Base-by-base conservation (phyloP, 2,329 filamentous ascomycete genomes). In the Fusarium equiseti region DNA sequence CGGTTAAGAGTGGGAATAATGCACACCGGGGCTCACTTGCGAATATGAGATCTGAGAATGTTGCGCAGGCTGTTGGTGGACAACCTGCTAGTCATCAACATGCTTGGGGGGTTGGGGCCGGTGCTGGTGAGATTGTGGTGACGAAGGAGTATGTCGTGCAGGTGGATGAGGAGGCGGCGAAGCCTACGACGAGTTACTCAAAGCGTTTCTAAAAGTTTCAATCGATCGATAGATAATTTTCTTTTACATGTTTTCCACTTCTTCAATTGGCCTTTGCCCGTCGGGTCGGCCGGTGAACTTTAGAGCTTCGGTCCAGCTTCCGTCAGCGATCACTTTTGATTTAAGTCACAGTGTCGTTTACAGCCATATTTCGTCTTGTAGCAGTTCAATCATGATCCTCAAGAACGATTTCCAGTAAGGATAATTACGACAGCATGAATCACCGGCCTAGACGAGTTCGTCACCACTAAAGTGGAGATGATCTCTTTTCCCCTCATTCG, bases 91-190 rank as follows among this genome's bases (percentile, higher is more conserved):
- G 3, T 10, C 13, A 29, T 3, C 26, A 8, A 3, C 35, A 53
- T 4, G 35, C 9, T 11, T 27, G n/a, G 32, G 38, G n/a, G 29
- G 38, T 42, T 2, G 50, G 20, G 20, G 50, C 24, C 2, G 50
- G 50, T 5, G 16, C 5, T 42, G 31, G 50, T 2, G 50, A 53
- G 18, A 53, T 53, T 18, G 13, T 53, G 35, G 50, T 53, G 13
- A 53, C 50, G 15, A 42, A n/a, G 13, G 50, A 53, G 8, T 53
- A 53, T 18, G 32, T 43, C 4, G 50, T 53, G 4, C 18, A 38
- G 3, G 50, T 53, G 2, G 50, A 53, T 18, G 50, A 53, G 3
- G 8, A 43, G 27, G 8, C 7, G 15, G 9, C 35, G 2, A 38
- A n/a, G 35, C 6, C 35, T 38, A n/a, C 11, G 11, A 38, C 10